Base-by-base conservation (phyloP, 768 basidiomycete genomes). In the Panellus pusillus region DNA sequence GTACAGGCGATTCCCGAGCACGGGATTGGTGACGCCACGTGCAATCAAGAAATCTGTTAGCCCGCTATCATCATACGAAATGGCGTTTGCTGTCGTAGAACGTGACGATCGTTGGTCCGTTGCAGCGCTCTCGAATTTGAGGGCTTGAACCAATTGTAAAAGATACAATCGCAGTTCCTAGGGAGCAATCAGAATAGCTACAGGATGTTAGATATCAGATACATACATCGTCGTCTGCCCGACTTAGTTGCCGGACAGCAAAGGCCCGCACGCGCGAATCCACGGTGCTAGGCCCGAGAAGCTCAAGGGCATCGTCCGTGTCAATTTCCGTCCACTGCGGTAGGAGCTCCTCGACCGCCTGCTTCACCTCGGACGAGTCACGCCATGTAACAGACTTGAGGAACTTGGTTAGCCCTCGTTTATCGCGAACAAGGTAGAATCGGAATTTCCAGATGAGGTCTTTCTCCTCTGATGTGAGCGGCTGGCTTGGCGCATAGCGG, bases 381-480 rank as follows among this genome's bases (percentile, higher is more conserved):
- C 93, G 79, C 97, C 97, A 98, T 17, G 95, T 93, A 35, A 99
- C 97, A 28, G 93, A 93, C 69, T 93, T 98, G 48, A 99, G 79
- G 72, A 99, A 99, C 68, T 99, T 99, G 31, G 96, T 98, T 37
- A 98, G 79, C 2, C 95, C 94, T 9, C 91, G 86, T 71, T 93
- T 95, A 68, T 95, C 92, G 31, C 93, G 77, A 3, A 87, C 84
- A 11, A 99, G 84, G 61, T 97, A 98, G 73, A 98, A 99, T n/a
- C 97, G 83, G 78, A 96, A 99, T 68, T 96, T 95, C 97, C 97
- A 99, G 36, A 98, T 86, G 38, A 95, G 75, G 61, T 98, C 96
- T 66, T 96, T 97, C 72, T 98, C 96, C 64, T 94, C 91, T 0
- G 93, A 86, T 4, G 83, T 90, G 8, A 99, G 76, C 9, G 81